Evolutionary conservation across 495 filamentous ascomycete species (phyloP), one percentile per base, ranked within the genome.

Genomic region (Penicillium cataractarum): DNA sequence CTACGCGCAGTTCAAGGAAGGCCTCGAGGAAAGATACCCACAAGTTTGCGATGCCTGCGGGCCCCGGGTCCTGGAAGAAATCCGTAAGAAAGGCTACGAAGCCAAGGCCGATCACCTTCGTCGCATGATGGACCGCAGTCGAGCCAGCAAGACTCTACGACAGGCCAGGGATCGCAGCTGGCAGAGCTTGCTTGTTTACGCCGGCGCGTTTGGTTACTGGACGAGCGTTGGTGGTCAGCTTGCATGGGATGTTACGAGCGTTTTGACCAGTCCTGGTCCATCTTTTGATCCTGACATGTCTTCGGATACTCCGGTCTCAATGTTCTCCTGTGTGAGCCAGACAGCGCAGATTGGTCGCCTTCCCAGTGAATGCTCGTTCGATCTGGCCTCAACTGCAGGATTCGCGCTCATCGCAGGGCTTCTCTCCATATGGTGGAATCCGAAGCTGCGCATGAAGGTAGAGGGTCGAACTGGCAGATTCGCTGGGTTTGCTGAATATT

Each of bases 21-120:
- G 83, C 35, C 78, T 95, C 40, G 92, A 96, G 74, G 78, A 86
- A 61, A 82, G 85, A 52, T 96, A 95, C 74, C 93, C 93, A 12
- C 91, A 93, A 67, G 86, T 96, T 31, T 97, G 93, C 79, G 84
- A 82, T 54, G 78, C 84, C 19, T 97, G 93, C 72, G 86, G 89
- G 61, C 86, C 88, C 7, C 80, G 72, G 33, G 92, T 91, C 21
- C 81, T 82, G 42, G 71, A 81, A 57, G 84, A 86, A 60, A 86
- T 97, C 24, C 78, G 84, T 35, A 77, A 85, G 61, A 84, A 91
- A 3, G 85, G 82, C 0, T 94, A 94, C 73, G 88, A 87, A 40
- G 92, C 92, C 12, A 91, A 92, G 71, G 85, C 92, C 22, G 90
- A 95, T 71, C 81, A 90, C 66, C 76, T 95, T 31, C 75, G 89